Base-by-base conservation (phyloP, 495 filamentous ascomycete species). In the Wilcoxina mikolae region DNA sequence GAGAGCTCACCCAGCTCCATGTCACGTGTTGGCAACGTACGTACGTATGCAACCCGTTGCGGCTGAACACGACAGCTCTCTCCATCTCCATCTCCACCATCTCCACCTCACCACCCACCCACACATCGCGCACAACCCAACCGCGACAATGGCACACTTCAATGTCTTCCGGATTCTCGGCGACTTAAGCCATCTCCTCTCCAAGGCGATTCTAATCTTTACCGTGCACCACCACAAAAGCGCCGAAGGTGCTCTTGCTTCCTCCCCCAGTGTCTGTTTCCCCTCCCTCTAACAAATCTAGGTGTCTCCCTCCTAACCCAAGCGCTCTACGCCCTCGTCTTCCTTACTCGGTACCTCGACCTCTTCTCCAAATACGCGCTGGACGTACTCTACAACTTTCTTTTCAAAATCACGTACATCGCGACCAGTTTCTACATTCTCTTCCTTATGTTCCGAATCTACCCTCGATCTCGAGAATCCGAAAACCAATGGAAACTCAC, bases 241-340 rank as follows among this genome's bases (percentile, higher is more conserved):
- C 66, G 83, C 93, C 23, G 91, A 96, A 76, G 90, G 86, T 83
- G 71, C 10, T 69, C n/a, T n/a, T 63, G 12, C 25, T 25, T 12
- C 12, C 3, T 28, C 27, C 27, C 22, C 11, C 43, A 11, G 23
- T 12, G 53, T 38, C 28, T 10, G 28, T 23, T 1, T 55, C 15
- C 28, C n/a, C 17, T 1, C 35, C 33, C 29, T 29, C 43, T 18
- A 46, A 46, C 23, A 20, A 20, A 3, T 25, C 31, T 59, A 88
- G 85, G 89, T 58, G 80, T 96, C 50, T 95, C 89, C n/a, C 78
- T 95, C 58, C 83, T 98, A 56, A 95, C 89, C 0, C 91, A 98
- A 68, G 72, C 78, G 41, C 79, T 98, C 60, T 98, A 98, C 70
- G 76, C 78, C 26, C 58, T 81, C 53, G 90, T 98, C 33, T 98